A percentile compares a stretch with the other conserved stretches of the same genome.
Evolutionary conservation across 108 stramenopile species (phyloP).

Genomic region (Skeletonema costatum): DNA sequence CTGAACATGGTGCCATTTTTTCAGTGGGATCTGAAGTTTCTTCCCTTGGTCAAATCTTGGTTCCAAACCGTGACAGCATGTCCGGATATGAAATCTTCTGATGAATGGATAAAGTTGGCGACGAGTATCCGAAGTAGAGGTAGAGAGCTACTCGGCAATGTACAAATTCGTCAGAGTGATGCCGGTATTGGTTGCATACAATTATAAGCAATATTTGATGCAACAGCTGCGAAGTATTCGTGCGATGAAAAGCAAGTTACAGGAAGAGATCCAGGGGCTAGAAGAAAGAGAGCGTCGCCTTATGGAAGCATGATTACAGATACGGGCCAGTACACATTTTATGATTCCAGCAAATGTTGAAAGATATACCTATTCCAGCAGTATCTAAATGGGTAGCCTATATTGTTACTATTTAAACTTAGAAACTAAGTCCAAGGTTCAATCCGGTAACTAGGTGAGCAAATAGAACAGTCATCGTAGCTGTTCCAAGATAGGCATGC

Average conservation of each 20-base stretch:
- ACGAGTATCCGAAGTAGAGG: neutral
- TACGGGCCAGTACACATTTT: neutral
- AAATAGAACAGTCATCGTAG: slow-evolving; percentile 52
- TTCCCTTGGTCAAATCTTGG: neutral
- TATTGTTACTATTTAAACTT: neutral
- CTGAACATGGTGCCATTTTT: neutral
- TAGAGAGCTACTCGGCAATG: slow-evolving; percentile 1
- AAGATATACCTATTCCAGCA: neutral
- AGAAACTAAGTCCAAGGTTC: slow-evolving; percentile 47
- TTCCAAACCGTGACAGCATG: neutral
- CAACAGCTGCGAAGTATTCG: neutral
- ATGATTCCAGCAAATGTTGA: neutral
- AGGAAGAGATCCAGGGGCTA: no score
- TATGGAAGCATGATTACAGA: no score
- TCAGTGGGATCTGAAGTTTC: neutral
- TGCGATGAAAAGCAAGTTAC: no score
- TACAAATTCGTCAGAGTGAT: slow-evolving; percentile 3
- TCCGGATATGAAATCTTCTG: neutral
- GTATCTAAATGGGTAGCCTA: neutral
- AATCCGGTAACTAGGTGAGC: slow-evolving; percentile 45
- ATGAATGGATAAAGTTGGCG: neutral
- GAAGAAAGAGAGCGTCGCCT: no score
- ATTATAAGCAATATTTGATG: neutral
- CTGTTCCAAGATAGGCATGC: slow-evolving; percentile 56
- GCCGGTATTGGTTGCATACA: neutral